A percentile compares a stretch with the other conserved stretches of the same genome.
Conservation (phyloP, 2,329 filamentous ascomycete species). For the Calonectria pteridis region DNA sequence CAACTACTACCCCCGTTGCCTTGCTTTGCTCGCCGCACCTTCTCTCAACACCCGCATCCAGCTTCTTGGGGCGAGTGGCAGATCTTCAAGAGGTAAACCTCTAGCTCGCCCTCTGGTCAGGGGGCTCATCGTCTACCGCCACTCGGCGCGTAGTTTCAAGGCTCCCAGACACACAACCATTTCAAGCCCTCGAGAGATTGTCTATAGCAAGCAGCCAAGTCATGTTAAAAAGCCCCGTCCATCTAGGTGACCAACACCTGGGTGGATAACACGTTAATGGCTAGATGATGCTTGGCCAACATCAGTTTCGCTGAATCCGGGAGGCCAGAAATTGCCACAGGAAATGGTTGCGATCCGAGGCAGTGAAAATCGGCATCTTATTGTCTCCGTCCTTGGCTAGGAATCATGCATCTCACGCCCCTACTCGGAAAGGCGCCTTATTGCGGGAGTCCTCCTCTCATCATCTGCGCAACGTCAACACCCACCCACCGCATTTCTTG, state of each 20-base stretch:
- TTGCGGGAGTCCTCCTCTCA: slow-evolving; percentile 46
- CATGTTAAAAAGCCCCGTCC: not conserved
- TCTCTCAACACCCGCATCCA: not conserved
- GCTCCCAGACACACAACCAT: not conserved
- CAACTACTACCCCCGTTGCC: no score
- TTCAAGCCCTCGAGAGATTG: not conserved
- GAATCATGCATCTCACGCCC: not conserved
- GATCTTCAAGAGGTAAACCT: no score
- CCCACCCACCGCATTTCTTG: slow-evolving; percentile 57
- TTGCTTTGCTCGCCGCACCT: no score
- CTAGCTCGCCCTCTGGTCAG: not conserved
- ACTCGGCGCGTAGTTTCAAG: not conserved
- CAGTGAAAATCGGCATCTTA: not conserved
- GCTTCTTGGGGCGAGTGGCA: not conserved
- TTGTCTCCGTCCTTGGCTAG: slow-evolving; percentile 7
- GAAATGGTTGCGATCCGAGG: not conserved
- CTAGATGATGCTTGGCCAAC: not conserved
- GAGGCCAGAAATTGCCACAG: not conserved
- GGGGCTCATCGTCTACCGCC: no score
- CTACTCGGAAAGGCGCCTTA: not conserved
- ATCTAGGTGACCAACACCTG: not conserved
- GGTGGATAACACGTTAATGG: not conserved
- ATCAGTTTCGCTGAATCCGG: not conserved
- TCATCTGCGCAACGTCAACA: slow-evolving; percentile 59
- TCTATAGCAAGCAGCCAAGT: not conserved